Evolutionary conservation across 352 stramenopile genomes (phyloP), one percentile per base, ranked within the genome.

Genomic region (Globisporangium nagaii): DNA sequence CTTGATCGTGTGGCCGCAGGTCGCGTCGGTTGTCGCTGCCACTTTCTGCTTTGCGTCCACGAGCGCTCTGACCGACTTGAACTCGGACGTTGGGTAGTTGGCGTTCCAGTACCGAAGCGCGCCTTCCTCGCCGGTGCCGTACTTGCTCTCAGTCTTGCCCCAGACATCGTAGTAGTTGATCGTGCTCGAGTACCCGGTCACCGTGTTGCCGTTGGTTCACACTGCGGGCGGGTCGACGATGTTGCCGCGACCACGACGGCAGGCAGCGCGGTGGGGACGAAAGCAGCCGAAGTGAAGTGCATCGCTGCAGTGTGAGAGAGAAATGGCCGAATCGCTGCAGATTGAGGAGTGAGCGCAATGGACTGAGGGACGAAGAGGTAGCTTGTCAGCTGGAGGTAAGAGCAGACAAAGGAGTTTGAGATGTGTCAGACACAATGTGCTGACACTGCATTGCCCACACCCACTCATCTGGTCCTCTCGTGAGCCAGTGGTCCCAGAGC

Each of bases 171-270:
- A 27, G 49, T 61, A 53, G 49, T 55, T 47, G 27, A 72, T 50
- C 1, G 53, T 60, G 43, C 58, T 58, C 39, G 56, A 53, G 49
- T 58, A 72, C 13, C 60, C 65, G 43, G 68, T 72, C 22, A 39
- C 49, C n/a, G 65, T 36, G 35, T 72, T 67, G 2, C 61, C 61
- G 19, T 60, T 36, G 48, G 54, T 69, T 49, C 56, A 72, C 24
- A 62, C 49, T 2, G 65, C 57, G 15, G 60, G 66, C 2, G 74
- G 72, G 15, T 84, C 62, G 11, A 76, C 53, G 39, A 83, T 75
- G 61, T 84, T 54, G 37, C 61, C 65, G 43, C 70, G 15, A 61
- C 27, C 10, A 49, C 1, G 25, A n/a, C 53, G 17, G 27, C 31
- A 1, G 52, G 55, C 3, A 67, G 22, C 7, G 24, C 45, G 17